Percentiles rank a stretch among this genome's conserved stretches.
Conservation (phyloP, 2,329 filamentous ascomycete species). For the Alternaria metachromatica region DNA sequence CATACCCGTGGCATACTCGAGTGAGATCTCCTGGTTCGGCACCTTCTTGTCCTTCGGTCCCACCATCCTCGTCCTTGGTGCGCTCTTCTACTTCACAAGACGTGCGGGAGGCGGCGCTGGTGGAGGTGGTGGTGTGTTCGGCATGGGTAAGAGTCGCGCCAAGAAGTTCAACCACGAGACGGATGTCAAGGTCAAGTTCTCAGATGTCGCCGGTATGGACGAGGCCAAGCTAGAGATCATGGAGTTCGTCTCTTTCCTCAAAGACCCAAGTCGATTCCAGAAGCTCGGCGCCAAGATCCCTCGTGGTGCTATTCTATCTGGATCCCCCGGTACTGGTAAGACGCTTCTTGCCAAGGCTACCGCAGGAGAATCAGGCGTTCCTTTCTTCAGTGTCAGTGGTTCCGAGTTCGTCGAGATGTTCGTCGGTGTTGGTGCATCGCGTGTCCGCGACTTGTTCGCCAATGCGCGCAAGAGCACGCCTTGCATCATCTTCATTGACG, state of each 20-base stretch:
- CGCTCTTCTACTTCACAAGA: slow-evolving; percentile 79
- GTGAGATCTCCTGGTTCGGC: slow-evolving; percentile 74
- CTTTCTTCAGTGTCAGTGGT: slow-evolving; percentile 97
- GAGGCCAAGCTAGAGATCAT: slow-evolving; percentile 98
- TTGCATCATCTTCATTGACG: slow-evolving; percentile 99
- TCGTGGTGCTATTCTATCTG: slow-evolving; percentile 92
- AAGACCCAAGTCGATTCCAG: slow-evolving; percentile 91
- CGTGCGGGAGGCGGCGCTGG: slow-evolving; percentile 71
- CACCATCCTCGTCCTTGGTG: slow-evolving; percentile 82
- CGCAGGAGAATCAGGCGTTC: slow-evolving; percentile 93
- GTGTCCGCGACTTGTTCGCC: slow-evolving; percentile 92
- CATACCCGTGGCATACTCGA: slow-evolving; percentile 88
- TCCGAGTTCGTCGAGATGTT: slow-evolving; percentile 99
- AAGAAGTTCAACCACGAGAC: slow-evolving; percentile 98
- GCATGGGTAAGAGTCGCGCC: slow-evolving; percentile 92
- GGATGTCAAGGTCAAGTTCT: slow-evolving; percentile 94
- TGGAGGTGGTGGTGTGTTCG: slow-evolving; percentile 77
- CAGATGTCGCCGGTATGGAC: slow-evolving; percentile 96
- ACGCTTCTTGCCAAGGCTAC: slow-evolving; percentile 96
- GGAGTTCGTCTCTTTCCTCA: slow-evolving; percentile 98
- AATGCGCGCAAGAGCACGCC: slow-evolving; percentile 95
- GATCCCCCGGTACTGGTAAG: slow-evolving; percentile 98
- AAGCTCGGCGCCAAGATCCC: slow-evolving; percentile 97
- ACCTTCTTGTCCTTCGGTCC: slow-evolving; percentile 84
- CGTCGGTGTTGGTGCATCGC: slow-evolving; percentile 94